Evolutionary conservation across 768 basidiomycete genomes (phyloP).

Genomic region (Pleurotus tuoliensis): DNA sequence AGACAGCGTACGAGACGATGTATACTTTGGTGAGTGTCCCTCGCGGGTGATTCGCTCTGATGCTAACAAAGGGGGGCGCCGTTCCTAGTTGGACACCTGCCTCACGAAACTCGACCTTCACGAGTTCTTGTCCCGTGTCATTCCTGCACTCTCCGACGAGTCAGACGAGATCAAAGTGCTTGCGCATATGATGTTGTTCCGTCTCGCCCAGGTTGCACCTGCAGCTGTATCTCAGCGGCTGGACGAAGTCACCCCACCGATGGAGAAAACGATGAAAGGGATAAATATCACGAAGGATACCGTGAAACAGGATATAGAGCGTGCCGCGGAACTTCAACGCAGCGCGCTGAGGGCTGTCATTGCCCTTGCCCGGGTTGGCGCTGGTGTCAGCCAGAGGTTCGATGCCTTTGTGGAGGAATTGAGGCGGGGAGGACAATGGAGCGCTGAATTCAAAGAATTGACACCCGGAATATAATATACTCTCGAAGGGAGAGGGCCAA

Average conservation of each 20-base stretch:
- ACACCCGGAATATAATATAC: background rate
- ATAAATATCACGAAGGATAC: slow-evolving; percentile 89
- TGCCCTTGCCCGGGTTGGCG: slow-evolving; percentile 74
- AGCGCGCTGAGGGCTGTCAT: slow-evolving; percentile 87
- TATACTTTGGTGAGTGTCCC: slow-evolving; percentile 76
- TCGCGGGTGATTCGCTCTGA: background rate
- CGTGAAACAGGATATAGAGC: slow-evolving; percentile 89
- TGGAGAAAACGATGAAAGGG: slow-evolving; percentile 89
- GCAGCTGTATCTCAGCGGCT: slow-evolving; percentile 78
- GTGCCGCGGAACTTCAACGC: slow-evolving; percentile 85
- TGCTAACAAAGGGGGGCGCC: background rate
- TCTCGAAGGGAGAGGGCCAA: too few relatives aligned
- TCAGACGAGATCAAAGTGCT: slow-evolving; percentile 98
- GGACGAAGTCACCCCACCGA: slow-evolving; percentile 77
- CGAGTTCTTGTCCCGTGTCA: slow-evolving; percentile 76
- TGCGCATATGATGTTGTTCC: slow-evolving; percentile 92
- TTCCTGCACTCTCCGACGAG: slow-evolving; percentile 81
- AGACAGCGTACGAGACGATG: slow-evolving; percentile 97
- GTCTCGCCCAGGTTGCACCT: slow-evolving; percentile 83
- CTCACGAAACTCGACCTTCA: slow-evolving; percentile 83
- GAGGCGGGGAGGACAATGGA: slow-evolving; percentile 64
- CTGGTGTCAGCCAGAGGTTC: slow-evolving; percentile 66
- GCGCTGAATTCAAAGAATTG: slow-evolving; percentile 64
- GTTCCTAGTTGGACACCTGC: slow-evolving; percentile 80
- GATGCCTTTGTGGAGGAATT: slow-evolving; percentile 76